Evolutionary conservation across 2,329 filamentous ascomycete genomes (phyloP).

Genomic region (Bipolaris victoriae): DNA sequence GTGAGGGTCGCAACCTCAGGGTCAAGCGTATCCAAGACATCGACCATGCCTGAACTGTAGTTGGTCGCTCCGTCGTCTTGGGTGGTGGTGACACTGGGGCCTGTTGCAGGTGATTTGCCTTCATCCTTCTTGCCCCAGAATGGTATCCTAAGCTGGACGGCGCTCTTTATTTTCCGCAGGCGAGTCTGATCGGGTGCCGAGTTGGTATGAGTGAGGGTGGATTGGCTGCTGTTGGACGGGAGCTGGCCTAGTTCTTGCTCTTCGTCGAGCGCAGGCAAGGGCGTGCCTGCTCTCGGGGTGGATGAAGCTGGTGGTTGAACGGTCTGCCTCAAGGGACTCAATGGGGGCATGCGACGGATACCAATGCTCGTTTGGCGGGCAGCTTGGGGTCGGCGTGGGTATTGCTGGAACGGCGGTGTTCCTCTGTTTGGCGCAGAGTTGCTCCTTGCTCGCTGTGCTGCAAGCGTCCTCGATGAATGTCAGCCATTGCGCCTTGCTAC

Average conservation of each 20-base stretch:
- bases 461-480: conserved; percentile 24
- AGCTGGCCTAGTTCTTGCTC: conserved; percentile 31
- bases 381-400: conserved; percentile 32
- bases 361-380: conserved; percentile 47
- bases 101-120: conserved; percentile 8
- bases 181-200: conserved; percentile 25
- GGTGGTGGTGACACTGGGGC: background rate
- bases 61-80: conserved; percentile 41
- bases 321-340: conserved; percentile 29
- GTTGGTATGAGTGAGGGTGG: conserved; percentile 21
- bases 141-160: conserved; percentile 36
- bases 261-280: conserved; percentile 40
- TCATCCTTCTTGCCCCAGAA: conserved; percentile 33
- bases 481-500: conserved; percentile 21
- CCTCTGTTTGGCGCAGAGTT: conserved; percentile 33
- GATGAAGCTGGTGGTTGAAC: conserved; percentile 30
- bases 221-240: conserved; percentile 25
- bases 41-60: conserved; percentile 68
- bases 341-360: conserved; percentile 43
- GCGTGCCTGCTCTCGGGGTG: conserved; percentile 30
- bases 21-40: conserved; percentile 74
- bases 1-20: conserved; percentile 83
- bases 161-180: conserved; percentile 38
- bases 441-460: conserved; percentile 31
- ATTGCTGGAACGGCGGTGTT: conserved; percentile 25